Evolutionary conservation across 225 moss, liverwort and hornwort species (phyloP).

Genomic region (Pleurozium schreberi): DNA sequence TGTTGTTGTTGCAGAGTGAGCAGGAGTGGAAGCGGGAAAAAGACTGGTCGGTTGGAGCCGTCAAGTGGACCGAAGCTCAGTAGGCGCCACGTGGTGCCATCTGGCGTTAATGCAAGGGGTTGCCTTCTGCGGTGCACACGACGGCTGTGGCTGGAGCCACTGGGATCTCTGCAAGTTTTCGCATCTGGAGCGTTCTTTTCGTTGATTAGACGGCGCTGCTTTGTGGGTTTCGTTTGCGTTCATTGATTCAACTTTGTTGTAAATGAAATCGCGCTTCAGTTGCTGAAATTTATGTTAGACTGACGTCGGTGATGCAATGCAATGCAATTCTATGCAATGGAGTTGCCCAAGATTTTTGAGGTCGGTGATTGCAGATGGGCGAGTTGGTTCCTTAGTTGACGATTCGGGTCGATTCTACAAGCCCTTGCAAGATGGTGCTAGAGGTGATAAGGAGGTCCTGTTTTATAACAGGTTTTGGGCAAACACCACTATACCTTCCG

Average conservation of each 20-base stretch:
- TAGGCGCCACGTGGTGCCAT: not conserved
- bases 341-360: not conserved
- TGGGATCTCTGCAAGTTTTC: not conserved
- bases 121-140: not conserved
- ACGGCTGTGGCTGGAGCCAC: not conserved
- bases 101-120: not conserved
- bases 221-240: not conserved
- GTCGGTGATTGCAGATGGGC: conserved; percentile 17
- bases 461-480: conserved; percentile 57
- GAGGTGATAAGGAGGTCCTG: conserved; percentile 63
- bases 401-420: conserved; percentile 82
- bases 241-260: not conserved
- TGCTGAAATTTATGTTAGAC: not conserved
- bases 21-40: no score
- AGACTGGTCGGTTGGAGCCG: not conserved
- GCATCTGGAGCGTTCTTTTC: not conserved
- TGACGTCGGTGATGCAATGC: not conserved
- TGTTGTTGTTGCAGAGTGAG: not conserved
- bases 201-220: not conserved
- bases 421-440: conserved; percentile 66
- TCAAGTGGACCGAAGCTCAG: not conserved
- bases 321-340: not conserved
- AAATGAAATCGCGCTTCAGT: not conserved
- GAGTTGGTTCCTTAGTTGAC: conserved; percentile 53
- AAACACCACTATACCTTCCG: conserved; percentile 39